Conservation (phyloP, 1,139 yeast genomes). For the Blastobotrys malaysiensis region DNA sequence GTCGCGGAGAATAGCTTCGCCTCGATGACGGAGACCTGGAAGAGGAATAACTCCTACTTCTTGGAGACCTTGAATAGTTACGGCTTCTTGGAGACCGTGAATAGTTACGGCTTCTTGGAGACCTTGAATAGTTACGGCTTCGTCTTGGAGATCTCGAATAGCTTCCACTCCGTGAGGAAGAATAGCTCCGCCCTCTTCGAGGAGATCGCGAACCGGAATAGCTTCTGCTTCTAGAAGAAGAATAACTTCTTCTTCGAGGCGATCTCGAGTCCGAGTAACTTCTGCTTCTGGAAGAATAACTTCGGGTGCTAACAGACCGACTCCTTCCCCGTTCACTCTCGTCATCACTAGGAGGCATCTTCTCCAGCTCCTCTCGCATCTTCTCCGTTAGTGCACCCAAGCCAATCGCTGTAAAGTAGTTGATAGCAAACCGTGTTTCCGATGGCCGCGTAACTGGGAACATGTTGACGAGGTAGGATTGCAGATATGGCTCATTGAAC, state of each 20-base stretch:
- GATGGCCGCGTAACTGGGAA: slow-evolving; percentile 44
- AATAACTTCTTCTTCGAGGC: slow-evolving; percentile 7
- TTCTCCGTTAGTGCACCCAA: slow-evolving; percentile 76
- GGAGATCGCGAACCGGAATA: slow-evolving; percentile 21
- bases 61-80: slow-evolving; percentile 4
- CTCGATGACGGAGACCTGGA: slow-evolving; percentile 22
- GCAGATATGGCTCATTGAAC: slow-evolving; percentile 43
- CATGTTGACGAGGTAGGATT: slow-evolving; percentile 32
- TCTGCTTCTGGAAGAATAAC: neutral
- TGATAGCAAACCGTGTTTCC: slow-evolving; percentile 76
- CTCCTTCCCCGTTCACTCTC: slow-evolving; percentile 4
- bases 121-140: slow-evolving; percentile 17
- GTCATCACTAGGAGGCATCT: slow-evolving; percentile 28
- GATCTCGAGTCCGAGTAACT: slow-evolving; percentile 1
- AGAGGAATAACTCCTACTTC: slow-evolving; percentile 8
- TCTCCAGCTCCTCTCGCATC: slow-evolving; percentile 58
- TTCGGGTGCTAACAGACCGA: neutral
- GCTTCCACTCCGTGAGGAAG: slow-evolving; percentile 14
- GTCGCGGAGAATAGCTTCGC: neutral
- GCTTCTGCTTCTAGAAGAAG: slow-evolving; percentile 16
- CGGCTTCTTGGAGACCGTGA: slow-evolving; percentile 7
- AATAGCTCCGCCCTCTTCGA: slow-evolving; percentile 10
- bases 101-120: slow-evolving; percentile 10
- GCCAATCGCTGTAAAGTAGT: slow-evolving; percentile 90
- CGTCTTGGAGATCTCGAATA: slow-evolving; percentile 17